These are phyloP conservation scores for Nepenthes alata DNA, from an alignment of 179 eudicot genomes.

Conservation along the genomic window DNA sequence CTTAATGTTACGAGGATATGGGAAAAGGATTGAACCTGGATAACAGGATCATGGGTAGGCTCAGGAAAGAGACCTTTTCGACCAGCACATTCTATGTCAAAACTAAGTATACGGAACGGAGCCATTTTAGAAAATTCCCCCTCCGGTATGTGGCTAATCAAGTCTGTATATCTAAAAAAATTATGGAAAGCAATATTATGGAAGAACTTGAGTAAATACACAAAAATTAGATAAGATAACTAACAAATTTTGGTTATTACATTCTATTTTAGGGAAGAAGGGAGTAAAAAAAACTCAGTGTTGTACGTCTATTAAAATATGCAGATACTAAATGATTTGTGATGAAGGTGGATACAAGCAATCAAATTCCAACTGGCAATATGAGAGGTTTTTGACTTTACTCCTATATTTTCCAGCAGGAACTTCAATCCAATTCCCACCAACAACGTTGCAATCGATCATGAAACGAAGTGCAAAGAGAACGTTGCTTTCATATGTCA, in stretches of 20 bases:
- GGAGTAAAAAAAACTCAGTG: neutral
- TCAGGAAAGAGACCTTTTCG: constrained; percentile 98
- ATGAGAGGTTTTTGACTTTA: constrained; percentile 46
- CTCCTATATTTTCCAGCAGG: constrained; percentile 62
- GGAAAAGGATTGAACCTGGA: constrained; percentile 49
- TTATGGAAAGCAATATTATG: neutral
- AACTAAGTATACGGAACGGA: constrained; percentile 92
- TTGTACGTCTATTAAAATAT: neutral
- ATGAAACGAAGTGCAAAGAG: constrained; percentile 94
- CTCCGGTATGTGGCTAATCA: constrained; percentile 87
- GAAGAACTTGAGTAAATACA: neutral
- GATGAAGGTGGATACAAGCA: constrained; percentile 68
- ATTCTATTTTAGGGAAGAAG: neutral
- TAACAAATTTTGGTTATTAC: neutral
- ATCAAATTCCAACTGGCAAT: constrained; percentile 90
- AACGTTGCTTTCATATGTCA: constrained; percentile 91
- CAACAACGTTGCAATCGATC: constrained; percentile 91
- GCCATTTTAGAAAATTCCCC: constrained; percentile 97
- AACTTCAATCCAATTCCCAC: constrained; percentile 97
- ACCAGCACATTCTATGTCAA: constrained; percentile 99
- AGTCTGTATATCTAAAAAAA: constrained; percentile 48
- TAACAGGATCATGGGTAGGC: constrained; percentile 91
- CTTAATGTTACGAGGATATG: neutral
- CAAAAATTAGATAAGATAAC: neutral
- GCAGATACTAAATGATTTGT: neutral